A percentile compares a stretch with the other conserved stretches of the same genome.
Evolutionary conservation across 73 alveolate genomes (phyloP).

Genomic region (Paramecium biaurelia): DNA sequence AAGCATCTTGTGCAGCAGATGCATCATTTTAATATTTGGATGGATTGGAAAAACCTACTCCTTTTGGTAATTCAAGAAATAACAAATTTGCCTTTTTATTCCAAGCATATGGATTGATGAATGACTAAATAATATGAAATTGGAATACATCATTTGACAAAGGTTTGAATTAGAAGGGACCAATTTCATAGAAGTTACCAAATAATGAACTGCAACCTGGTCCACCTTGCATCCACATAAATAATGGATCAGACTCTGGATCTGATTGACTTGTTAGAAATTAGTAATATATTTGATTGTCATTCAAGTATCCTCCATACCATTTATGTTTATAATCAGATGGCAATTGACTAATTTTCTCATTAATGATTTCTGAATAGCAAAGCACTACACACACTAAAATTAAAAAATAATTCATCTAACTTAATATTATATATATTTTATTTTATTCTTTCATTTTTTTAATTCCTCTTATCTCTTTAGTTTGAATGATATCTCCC

Average conservation of each 20-base stretch:
- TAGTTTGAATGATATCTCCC: too few relatives aligned
- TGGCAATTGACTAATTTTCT: background rate
- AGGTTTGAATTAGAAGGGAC: conserved; percentile 80
- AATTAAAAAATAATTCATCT: background rate
- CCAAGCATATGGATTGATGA: conserved; percentile 83
- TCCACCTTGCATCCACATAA: conserved; percentile 97
- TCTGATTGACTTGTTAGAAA: background rate
- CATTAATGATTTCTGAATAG: background rate
- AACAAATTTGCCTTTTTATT: conserved; percentile 73
- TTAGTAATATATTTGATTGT: background rate
- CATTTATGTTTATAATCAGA: background rate
- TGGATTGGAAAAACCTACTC: conserved; percentile 54
- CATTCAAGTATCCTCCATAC: background rate
- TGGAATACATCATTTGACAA: background rate
- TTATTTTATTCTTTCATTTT: background rate
- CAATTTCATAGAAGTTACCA: conserved; percentile 89
- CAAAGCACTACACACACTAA: background rate
- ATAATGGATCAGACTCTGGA: conserved; percentile 68
- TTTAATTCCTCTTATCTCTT: background rate
- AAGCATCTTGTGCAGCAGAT: conserved; percentile 73
- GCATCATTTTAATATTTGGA: conserved; percentile 69
- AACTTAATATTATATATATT: background rate
- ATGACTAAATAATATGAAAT: background rate
- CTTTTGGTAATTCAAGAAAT: conserved; percentile 80
- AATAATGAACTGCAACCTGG: conserved; percentile 90